These are phyloP conservation scores for Linum lewisii DNA, from an alignment of 345 rosid species.

Conservation along the genomic window DNA sequence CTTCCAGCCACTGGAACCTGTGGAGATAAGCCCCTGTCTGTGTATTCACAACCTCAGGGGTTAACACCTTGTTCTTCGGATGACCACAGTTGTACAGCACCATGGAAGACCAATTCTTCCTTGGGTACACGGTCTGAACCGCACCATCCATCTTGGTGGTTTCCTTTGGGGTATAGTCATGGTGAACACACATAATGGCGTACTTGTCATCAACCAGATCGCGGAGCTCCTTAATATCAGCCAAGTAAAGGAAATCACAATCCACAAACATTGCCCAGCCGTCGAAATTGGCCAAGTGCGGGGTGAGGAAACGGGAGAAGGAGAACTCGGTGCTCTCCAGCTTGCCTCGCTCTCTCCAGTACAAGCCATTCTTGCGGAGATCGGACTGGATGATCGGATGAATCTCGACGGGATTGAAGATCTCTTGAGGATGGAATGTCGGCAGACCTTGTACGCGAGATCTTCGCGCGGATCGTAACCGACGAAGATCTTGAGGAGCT, in stretches of 20 bases:
- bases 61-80: slow-evolving; percentile 68
- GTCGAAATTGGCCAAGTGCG: slow-evolving; percentile 55
- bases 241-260: slow-evolving; percentile 83
- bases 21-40: slow-evolving; percentile 85
- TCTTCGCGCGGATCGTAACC: slow-evolving; percentile 94
- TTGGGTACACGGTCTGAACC: slow-evolving; percentile 81
- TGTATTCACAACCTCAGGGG: slow-evolving; percentile 58
- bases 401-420: slow-evolving; percentile 75
- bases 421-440: slow-evolving; percentile 56
- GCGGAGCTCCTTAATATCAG: slow-evolving; percentile 65
- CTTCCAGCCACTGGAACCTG: slow-evolving; percentile 95
- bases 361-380: slow-evolving; percentile 54
- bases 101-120: slow-evolving; percentile 99
- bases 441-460: slow-evolving; percentile 76
- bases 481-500: slow-evolving; percentile 58
- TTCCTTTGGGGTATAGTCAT: slow-evolving; percentile 84
- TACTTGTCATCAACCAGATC: slow-evolving; percentile 78
- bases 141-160: slow-evolving; percentile 97
- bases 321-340: slow-evolving; percentile 99
- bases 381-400: slow-evolving; percentile 75
- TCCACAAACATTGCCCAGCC: slow-evolving; percentile 99
- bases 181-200: slow-evolving; percentile 94
- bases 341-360: slow-evolving; percentile 70
- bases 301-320: slow-evolving; percentile 81
- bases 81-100: slow-evolving; percentile 90